phyloP scores from a whole-genome alignment of 805 yeast species.

The Hanseniaspora lachancei region DNA sequence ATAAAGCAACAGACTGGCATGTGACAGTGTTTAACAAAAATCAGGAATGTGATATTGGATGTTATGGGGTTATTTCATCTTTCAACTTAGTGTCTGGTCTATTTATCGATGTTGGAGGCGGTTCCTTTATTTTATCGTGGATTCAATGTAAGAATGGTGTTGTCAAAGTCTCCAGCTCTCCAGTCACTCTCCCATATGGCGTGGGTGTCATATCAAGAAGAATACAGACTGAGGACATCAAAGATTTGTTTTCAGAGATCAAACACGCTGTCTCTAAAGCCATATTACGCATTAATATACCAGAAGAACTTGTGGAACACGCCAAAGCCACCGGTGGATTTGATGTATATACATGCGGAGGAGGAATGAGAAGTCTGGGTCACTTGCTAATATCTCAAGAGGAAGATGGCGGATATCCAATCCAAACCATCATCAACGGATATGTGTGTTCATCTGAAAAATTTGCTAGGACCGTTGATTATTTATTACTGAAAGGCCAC shows the following conservation, averaged over 20 bases:
- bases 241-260: conserved; percentile 41
- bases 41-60: conserved; percentile 55
- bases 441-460: conserved; percentile 45
- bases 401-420: conserved; percentile 39
- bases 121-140: conserved; percentile 60
- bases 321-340: conserved; percentile 48
- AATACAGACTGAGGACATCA: conserved; percentile 38
- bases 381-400: conserved; percentile 41
- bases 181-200: conserved; percentile 60
- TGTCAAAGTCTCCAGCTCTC: conserved; percentile 40
- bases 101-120: conserved; percentile 65
- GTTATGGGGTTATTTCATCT: conserved; percentile 63
- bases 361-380: conserved; percentile 62
- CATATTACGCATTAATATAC: conserved; percentile 38
- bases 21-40: conserved; percentile 47
- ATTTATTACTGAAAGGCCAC: conserved; percentile 35
- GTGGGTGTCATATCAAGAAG: conserved; percentile 54
- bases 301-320: conserved; percentile 36
- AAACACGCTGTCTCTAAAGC: conserved; percentile 39
- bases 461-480: conserved; percentile 40
- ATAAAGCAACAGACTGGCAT: conserved; percentile 51
- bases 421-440: conserved; percentile 59
- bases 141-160: conserved; percentile 44
- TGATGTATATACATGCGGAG: conserved; percentile 56
- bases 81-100: conserved; percentile 54